These are phyloP conservation scores for Mycena vulgaris DNA, from an alignment of 768 basidiomycete genomes.

Conservation along the genomic window DNA sequence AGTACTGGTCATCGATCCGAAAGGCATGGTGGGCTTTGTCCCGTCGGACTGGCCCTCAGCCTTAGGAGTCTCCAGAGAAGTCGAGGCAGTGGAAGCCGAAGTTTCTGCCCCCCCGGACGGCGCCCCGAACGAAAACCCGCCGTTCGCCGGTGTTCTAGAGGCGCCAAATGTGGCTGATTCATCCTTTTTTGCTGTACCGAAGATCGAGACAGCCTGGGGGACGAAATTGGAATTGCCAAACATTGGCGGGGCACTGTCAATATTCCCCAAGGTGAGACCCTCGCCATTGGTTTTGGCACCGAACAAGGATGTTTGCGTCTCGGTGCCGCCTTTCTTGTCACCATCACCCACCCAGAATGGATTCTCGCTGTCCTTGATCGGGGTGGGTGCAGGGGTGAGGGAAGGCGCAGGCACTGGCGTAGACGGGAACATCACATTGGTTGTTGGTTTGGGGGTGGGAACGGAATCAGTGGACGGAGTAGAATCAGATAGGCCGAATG, in stretches of 20 bases:
- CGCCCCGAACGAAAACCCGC: slow-evolving; percentile 32
- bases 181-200: slow-evolving; percentile 29
- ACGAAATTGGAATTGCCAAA: slow-evolving; percentile 22
- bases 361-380: slow-evolving; percentile 59
- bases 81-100: background rate
- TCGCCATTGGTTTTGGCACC: slow-evolving; percentile 1
- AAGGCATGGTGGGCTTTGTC: slow-evolving; percentile 20
- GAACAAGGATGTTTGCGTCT: slow-evolving; percentile 27
- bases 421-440: slow-evolving; percentile 31
- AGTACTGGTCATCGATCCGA: slow-evolving; percentile 37
- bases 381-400: slow-evolving; percentile 39
- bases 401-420: slow-evolving; percentile 34
- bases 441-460: slow-evolving; percentile 26
- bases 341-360: slow-evolving; percentile 60
- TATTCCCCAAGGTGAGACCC: background rate
- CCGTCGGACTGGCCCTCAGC: background rate
- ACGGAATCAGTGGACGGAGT: slow-evolving; percentile 33
- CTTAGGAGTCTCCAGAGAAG: slow-evolving; percentile 13
- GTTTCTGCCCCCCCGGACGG: background rate
- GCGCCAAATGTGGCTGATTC: slow-evolving; percentile 29
- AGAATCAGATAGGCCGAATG: slow-evolving; percentile 45
- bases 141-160: slow-evolving; percentile 27
- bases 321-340: slow-evolving; percentile 38
- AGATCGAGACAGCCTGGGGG: slow-evolving; percentile 19
- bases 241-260: background rate